These are phyloP conservation scores for Candida andamanensis DNA, from an alignment of 805 yeast genomes.

Conservation along the genomic window DNA sequence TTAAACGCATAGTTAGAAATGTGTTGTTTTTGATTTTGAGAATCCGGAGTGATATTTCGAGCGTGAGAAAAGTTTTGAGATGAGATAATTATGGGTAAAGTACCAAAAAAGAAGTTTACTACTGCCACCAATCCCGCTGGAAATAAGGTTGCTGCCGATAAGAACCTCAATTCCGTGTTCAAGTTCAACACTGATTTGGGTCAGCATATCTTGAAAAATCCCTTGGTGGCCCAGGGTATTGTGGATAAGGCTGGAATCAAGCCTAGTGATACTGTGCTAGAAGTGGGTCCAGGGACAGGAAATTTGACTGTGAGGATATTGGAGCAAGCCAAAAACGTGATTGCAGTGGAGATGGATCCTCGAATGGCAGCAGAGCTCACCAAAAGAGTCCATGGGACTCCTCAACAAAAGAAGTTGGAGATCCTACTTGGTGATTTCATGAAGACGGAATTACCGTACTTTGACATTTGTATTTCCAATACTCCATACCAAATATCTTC, in stretches of 20 bases:
- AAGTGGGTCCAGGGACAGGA: constrained; percentile 99
- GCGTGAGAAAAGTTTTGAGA: too few relatives aligned
- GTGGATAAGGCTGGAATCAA: constrained; percentile 92
- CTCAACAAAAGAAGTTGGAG: constrained; percentile 85
- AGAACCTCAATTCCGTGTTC: constrained; percentile 77
- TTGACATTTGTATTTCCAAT: constrained; percentile 93
- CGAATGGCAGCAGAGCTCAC: constrained; percentile 98
- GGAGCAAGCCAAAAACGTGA: constrained; percentile 89
- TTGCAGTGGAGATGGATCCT: constrained; percentile 99
- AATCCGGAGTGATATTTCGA: too few relatives aligned
- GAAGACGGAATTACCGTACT: constrained; percentile 91
- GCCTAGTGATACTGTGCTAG: constrained; percentile 89
- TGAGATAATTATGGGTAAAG: constrained; percentile 48
- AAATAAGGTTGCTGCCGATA: constrained; percentile 58
- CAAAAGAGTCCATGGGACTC: constrained; percentile 96
- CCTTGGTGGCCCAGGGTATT: constrained; percentile 95
- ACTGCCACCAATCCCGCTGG: constrained; percentile 42
- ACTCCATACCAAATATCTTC: constrained; percentile 98
- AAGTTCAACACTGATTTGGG: constrained; percentile 96
- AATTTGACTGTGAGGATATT: constrained; percentile 88
- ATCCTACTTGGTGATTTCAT: constrained; percentile 92
- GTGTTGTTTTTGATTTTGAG: background rate
- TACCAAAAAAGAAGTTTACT: constrained; percentile 57
- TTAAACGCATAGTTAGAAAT: background rate
- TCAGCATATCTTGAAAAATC: constrained; percentile 94